Conservation (phyloP, 805 yeast genomes). For the Vanderwaltozyma verrucispora region DNA sequence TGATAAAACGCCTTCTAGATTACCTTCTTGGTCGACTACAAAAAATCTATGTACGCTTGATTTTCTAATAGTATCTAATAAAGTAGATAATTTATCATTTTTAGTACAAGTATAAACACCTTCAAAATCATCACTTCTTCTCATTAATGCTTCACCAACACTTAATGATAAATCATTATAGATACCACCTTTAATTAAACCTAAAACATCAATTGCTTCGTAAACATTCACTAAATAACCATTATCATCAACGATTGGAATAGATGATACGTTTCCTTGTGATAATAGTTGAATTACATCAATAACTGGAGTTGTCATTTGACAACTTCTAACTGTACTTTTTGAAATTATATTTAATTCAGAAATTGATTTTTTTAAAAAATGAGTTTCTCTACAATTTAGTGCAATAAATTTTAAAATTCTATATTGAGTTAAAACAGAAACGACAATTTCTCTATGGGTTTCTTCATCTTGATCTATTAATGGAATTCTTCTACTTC, state of each 20-base stretch:
- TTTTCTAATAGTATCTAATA: conserved; percentile 86
- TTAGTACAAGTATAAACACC: conserved; percentile 95
- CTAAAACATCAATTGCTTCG: conserved; percentile 91
- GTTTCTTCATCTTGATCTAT: conserved; percentile 91
- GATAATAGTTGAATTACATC: conserved; percentile 82
- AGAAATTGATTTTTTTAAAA: conserved; percentile 63
- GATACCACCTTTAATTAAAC: conserved; percentile 87
- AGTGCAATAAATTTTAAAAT: conserved; percentile 90
- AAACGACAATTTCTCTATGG: conserved; percentile 86
- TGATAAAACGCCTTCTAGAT: conserved; percentile 73
- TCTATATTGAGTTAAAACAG: conserved; percentile 92
- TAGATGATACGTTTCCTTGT: conserved; percentile 73
- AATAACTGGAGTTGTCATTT: conserved; percentile 84
- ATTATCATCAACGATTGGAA: conserved; percentile 81
- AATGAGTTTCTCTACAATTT: conserved; percentile 89
- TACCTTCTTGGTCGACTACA: conserved; percentile 79
- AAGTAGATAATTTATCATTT: conserved; percentile 75
- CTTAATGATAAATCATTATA: conserved; percentile 82
- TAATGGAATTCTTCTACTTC: conserved; percentile 87
- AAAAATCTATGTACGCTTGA: conserved; percentile 86
- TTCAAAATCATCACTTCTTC: conserved; percentile 86
- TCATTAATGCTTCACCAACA: conserved; percentile 92
- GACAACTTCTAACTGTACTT: conserved; percentile 56
- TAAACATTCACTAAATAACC: conserved; percentile 69
- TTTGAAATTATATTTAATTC: conserved; percentile 59